Percentiles rank a stretch among this genome's conserved stretches.
phyloP scores from a whole-genome alignment of 1,284 basidiomycete species.

The Cutaneotrichosporon cavernicola region DNA sequence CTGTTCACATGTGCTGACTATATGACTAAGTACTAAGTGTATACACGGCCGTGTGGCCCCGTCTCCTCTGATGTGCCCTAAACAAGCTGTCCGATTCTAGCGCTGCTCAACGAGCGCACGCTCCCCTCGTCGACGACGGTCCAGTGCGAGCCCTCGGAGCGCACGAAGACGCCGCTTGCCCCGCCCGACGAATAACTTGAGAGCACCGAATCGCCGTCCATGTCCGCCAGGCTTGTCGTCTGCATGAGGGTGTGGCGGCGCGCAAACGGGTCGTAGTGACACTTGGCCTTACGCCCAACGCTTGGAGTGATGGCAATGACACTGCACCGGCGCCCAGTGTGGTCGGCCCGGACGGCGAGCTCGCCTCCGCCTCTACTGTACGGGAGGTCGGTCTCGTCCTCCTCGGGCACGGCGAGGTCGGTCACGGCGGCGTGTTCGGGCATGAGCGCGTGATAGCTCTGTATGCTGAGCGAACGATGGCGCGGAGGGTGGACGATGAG shows the following conservation, averaged over 20 bases:
- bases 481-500: neutral
- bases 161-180: neutral
- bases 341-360: neutral
- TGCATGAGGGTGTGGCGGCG: neutral
- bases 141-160: neutral
- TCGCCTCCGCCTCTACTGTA: neutral
- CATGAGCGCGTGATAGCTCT: constrained; percentile 7
- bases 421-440: neutral
- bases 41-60: neutral
- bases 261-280: constrained; percentile 9
- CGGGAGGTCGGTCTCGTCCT: neutral
- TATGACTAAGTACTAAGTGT: neutral
- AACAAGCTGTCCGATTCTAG: neutral
- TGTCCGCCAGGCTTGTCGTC: neutral
- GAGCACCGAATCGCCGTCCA: neutral
- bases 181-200: neutral
- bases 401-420: neutral
- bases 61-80: neutral
- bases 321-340: neutral
- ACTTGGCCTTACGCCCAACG: constrained; percentile 4
- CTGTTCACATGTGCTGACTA: neutral
- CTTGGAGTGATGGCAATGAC: constrained; percentile 2
- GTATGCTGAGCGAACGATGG: neutral
- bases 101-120: neutral
- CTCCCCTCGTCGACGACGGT: neutral